Evolutionary conservation across 2,329 filamentous ascomycete genomes (phyloP).

Genomic region (Elsinoe necatrix): DNA sequence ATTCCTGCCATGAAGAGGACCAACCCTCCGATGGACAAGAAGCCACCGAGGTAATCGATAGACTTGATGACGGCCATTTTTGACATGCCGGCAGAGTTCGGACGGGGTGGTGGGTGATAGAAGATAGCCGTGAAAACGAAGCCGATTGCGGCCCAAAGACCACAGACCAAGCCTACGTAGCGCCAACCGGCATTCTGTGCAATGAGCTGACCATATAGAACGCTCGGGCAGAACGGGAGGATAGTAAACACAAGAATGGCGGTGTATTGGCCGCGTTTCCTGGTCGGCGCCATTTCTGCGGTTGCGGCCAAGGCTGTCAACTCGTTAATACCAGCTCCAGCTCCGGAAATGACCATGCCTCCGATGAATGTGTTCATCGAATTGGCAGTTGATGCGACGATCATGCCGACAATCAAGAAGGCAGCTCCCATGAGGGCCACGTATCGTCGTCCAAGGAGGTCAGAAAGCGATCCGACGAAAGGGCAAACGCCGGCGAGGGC

Average conservation of each 20-base stretch:
- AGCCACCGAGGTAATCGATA: slow-evolving; percentile 46
- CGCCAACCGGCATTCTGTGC: slow-evolving; percentile 44
- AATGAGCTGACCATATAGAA: slow-evolving; percentile 54
- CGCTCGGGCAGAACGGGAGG: slow-evolving; percentile 53
- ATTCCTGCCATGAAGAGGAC: slow-evolving; percentile 44
- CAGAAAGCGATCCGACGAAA: slow-evolving; percentile 58
- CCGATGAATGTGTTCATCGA: slow-evolving; percentile 55
- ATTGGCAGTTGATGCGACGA: slow-evolving; percentile 50
- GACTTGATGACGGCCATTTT: slow-evolving; percentile 35
- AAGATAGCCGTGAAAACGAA: slow-evolving; percentile 45
- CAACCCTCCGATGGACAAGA: slow-evolving; percentile 43
- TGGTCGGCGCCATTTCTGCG: slow-evolving; percentile 58
- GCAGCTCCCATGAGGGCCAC: slow-evolving; percentile 49
- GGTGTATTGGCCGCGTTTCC: slow-evolving; percentile 56
- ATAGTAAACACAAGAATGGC: slow-evolving; percentile 53
- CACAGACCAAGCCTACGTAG: slow-evolving; percentile 47
- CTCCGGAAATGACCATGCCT: slow-evolving; percentile 53
- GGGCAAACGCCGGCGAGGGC: slow-evolving; percentile 50
- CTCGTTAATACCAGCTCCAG: slow-evolving; percentile 60
- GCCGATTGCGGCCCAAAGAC: slow-evolving; percentile 44
- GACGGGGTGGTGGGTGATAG: slow-evolving; percentile 46
- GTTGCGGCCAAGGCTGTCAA: slow-evolving; percentile 60
- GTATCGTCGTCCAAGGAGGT: slow-evolving; percentile 54
- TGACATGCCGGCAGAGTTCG: slow-evolving; percentile 35
- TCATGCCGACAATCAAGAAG: slow-evolving; percentile 51